Evolutionary conservation across 768 basidiomycete species (phyloP).

Genomic region (Solioccasus polychromus): DNA sequence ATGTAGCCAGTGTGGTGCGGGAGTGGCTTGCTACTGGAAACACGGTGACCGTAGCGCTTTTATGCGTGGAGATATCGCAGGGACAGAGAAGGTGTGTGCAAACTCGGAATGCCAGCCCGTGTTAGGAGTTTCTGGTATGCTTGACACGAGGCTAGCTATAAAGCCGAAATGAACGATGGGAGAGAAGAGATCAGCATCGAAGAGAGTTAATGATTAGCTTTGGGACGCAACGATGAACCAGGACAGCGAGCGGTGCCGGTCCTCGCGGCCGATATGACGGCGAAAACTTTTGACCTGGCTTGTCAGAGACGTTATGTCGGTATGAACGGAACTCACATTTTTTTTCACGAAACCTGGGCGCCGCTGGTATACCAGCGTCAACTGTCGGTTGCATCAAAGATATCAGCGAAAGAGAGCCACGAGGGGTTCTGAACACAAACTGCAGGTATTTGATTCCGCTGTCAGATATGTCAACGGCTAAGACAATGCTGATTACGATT

Average conservation of each 20-base stretch:
- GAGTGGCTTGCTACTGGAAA: constrained; percentile 33
- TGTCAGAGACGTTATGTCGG: constrained; percentile 1
- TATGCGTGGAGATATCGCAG: constrained; percentile 29
- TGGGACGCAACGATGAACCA: constrained; percentile 27
- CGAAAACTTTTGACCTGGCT: constrained; percentile 8
- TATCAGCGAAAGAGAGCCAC: constrained; percentile 16
- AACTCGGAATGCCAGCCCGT: constrained; percentile 28
- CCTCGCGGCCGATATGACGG: constrained; percentile 21
- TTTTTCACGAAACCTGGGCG: constrained; percentile 8
- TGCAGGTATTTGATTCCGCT: constrained; percentile 29
- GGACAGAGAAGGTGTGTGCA: constrained; percentile 23
- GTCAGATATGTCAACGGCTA: constrained; percentile 24
- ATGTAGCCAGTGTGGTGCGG: constrained; percentile 52
- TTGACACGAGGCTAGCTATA: constrained; percentile 35
- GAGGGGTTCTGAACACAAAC: constrained; percentile 11
- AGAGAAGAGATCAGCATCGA: constrained; percentile 35
- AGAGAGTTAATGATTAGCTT: constrained; percentile 34
- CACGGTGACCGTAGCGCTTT: constrained; percentile 26
- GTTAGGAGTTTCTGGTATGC: constrained; percentile 29
- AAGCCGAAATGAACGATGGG: constrained; percentile 34
- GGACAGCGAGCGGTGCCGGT: constrained; percentile 28
- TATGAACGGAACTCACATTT: constrained; percentile 24
- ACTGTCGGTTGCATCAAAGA: constrained; percentile 22
- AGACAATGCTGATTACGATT: constrained; percentile 15
- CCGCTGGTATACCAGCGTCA: constrained; percentile 14